Evolutionary conservation across 805 yeast species (phyloP), one percentile per base, ranked within the genome.

Genomic region (Grigorovia humatica): DNA sequence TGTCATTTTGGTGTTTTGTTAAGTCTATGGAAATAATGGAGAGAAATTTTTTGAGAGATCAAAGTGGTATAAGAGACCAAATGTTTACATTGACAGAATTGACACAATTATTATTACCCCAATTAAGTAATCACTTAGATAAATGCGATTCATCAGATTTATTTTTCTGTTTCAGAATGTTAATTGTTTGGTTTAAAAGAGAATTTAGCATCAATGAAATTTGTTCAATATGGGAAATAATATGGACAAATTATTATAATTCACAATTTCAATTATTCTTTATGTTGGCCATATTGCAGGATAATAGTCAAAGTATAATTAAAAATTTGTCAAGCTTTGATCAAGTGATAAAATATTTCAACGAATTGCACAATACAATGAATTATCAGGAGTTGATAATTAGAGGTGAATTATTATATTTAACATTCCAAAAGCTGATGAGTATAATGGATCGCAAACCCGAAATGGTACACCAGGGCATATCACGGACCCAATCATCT

Each of bases 11-110:
- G 95, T 83, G 89, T 9, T 91, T 93, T 70, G 75, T 79, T 2
- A 79, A 81, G 43, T 87, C 88, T 58, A 91, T 93, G 98, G 88
- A 87, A 48, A 73, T 93, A 51, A 89, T 91, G 97, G 97, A 91
- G 66, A 76, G 97, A 49, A 93, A 93, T 67, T 93, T 90, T 65
- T 71, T 91, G 30, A 79, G 95, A 48, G 96, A 88, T 66, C 96
- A 93, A 65, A 79, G 88, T 43, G 99, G 99, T 0, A 93, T 93
- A 85, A 84, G 88, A 61, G 78, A 78, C 48, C 98, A 91, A 70
- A 83, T 93, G 85, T 71, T 79, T 15, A 80, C 91, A 0, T 72
- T 93, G 57, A 88, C 87, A 57, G 91, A 88, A 54, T 70, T 93
- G 43, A 85, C 86, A n/a, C 95, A 86, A 58, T 81, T 93, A 56